A percentile compares a stretch with the other conserved stretches of the same genome.
phyloP scores from a whole-genome alignment of 2,329 filamentous ascomycete species.

The Pestalotiopsis sp. region DNA sequence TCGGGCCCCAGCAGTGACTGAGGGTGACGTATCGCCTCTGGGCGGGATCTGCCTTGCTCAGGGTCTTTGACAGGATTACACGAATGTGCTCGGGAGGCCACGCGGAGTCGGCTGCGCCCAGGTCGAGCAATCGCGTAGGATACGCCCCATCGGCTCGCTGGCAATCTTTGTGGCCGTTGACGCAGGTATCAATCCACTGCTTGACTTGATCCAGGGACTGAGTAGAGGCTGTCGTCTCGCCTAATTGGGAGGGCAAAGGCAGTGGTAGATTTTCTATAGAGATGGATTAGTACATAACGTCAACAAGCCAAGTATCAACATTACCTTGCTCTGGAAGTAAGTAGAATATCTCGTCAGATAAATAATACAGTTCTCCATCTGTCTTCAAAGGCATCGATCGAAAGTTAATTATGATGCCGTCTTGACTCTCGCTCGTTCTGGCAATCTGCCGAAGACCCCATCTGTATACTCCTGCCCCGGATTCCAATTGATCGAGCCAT shows the following conservation, averaged over 20 bases:
- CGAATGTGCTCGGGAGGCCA: neutral
- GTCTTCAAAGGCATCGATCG: neutral
- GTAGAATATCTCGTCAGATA: neutral
- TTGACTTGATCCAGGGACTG: neutral
- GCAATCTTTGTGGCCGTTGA: neutral
- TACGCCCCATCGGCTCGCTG: neutral
- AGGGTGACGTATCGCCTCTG: constrained; percentile 4
- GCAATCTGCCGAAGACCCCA: neutral
- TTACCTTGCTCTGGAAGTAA: neutral
- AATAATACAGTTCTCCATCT: neutral
- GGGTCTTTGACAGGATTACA: neutral
- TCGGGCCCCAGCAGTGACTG: constrained; percentile 6
- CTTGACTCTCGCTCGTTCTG: neutral
- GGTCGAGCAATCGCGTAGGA: neutral
- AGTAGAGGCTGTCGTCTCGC: neutral
- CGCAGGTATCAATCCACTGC: neutral
- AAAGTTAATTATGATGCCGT: neutral
- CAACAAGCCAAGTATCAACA: neutral
- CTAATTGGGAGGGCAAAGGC: neutral
- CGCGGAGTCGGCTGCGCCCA: neutral
- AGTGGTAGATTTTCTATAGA: neutral
- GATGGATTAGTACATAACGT: neutral
- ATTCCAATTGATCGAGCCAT: neutral
- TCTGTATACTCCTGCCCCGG: neutral
- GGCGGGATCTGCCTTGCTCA: neutral